These are phyloP conservation scores for Colletotrichum endophyticum DNA, from an alignment of 2,329 filamentous ascomycete species.

Conservation along the genomic window DNA sequence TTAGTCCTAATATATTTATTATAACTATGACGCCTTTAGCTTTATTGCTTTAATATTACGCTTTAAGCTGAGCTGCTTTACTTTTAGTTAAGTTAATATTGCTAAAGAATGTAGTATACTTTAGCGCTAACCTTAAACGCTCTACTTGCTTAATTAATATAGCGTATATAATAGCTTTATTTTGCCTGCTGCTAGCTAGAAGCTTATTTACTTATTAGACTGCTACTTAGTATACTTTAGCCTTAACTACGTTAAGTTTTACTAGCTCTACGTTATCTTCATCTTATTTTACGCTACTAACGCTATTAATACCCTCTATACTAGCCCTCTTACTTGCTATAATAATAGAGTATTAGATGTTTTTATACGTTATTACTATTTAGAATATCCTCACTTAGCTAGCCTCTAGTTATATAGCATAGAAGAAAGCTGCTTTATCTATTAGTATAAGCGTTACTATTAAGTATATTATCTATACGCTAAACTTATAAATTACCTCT, in stretches of 20 bases:
- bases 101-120: background rate
- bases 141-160: background rate
- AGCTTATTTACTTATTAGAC: background rate
- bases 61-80: background rate
- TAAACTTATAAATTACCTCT: background rate
- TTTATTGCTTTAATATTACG: background rate
- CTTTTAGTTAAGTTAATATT: background rate
- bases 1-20: background rate
- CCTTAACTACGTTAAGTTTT: too few relatives aligned
- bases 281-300: too few relatives aligned
- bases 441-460: background rate
- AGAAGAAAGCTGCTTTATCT: background rate
- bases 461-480: slow-evolving; percentile 10
- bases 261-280: background rate
- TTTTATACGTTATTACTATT: background rate
- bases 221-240: too few relatives aligned
- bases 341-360: background rate
- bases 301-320: too few relatives aligned
- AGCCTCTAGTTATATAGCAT: background rate
- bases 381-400: too few relatives aligned
- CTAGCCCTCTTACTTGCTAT: background rate
- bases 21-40: background rate
- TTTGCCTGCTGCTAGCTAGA: background rate
- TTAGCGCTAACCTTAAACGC: background rate
- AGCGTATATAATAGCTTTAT: background rate